Evolutionary conservation across 2,329 filamentous ascomycete species (phyloP).

Genomic region (Blastomyces gilchristii): DNA sequence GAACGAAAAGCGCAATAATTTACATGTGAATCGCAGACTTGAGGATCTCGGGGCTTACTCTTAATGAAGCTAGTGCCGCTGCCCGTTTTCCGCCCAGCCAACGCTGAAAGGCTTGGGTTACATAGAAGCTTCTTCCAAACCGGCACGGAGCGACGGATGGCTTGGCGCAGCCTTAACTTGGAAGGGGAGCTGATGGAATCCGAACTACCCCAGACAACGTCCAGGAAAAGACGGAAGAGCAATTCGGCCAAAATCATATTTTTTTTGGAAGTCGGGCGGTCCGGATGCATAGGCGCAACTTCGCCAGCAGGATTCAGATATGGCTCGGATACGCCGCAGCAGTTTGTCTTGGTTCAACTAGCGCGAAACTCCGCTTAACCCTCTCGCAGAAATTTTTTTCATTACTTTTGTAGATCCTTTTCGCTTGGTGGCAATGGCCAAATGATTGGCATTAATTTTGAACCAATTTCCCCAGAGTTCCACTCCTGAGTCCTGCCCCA

Average conservation of each 20-base stretch:
- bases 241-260: no score
- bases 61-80: background rate
- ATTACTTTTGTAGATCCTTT: background rate
- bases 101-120: background rate
- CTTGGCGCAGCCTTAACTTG: background rate
- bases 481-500: no score
- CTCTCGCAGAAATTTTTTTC: background rate
- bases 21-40: no score
- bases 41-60: background rate
- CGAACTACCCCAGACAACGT: background rate
- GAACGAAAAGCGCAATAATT: no score
- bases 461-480: no score
- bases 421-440: no score
- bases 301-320: no score
- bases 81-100: background rate
- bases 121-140: background rate
- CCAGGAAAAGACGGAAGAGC: background rate
- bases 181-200: background rate
- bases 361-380: background rate
- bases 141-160: background rate
- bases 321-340: no score
- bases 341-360: background rate
- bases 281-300: no score
- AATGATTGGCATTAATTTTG: no score
- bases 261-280: no score